Percentiles rank a stretch among this genome's conserved stretches.
phyloP scores from a whole-genome alignment of 257 asterid genomes.

The Solanum medicagineum region DNA sequence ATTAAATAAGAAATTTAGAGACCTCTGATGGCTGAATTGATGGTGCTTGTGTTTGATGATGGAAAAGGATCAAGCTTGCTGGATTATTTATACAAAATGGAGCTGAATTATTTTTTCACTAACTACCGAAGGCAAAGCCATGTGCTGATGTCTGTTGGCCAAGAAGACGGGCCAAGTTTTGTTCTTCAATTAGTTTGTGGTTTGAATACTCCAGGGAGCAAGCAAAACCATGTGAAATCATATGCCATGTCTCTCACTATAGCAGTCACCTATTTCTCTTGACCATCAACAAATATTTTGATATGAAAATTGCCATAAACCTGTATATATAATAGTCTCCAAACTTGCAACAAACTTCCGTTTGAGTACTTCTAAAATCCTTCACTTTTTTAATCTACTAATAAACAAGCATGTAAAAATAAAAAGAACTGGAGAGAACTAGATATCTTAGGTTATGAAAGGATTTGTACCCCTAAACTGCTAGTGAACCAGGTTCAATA shows the following conservation, averaged over 20 bases:
- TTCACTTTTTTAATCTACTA: background rate
- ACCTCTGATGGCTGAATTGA: background rate
- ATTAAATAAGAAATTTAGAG: background rate
- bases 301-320: background rate
- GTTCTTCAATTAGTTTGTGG: too few species aligned
- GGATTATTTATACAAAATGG: background rate
- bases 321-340: background rate
- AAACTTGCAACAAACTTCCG: background rate
- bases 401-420: too few species aligned
- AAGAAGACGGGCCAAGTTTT: background rate
- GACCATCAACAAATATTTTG: background rate
- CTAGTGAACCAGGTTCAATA: too few species aligned
- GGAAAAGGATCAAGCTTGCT: background rate
- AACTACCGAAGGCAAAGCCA: background rate
- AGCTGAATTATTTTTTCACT: background rate
- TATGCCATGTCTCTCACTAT: background rate
- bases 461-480: too few species aligned
- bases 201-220: background rate
- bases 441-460: too few species aligned
- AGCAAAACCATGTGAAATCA: too few species aligned
- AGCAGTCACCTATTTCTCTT: background rate
- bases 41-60: background rate
- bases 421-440: too few species aligned
- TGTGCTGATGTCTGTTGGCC: background rate
- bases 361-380: background rate